These are phyloP conservation scores for Apiospora sp. DNA, from an alignment of 2,329 filamentous ascomycete genomes.

Conservation along the genomic window DNA sequence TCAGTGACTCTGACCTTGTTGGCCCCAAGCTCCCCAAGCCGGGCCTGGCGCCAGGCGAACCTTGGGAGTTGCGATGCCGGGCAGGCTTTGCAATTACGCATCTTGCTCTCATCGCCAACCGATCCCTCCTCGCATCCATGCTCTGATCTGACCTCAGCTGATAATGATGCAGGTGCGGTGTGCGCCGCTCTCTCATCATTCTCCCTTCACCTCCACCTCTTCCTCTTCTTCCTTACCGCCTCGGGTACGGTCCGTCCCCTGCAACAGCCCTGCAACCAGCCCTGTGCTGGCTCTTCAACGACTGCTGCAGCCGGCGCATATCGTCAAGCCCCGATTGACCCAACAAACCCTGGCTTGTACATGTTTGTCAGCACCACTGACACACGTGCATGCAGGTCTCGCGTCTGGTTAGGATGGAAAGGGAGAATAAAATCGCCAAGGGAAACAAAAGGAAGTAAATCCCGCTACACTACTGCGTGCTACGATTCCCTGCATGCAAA, in stretches of 20 bases:
- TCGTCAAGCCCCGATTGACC: constrained; percentile 1
- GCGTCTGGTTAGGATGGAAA: not conserved
- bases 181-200: not conserved
- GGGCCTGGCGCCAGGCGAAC: not conserved
- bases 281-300: not conserved
- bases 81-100: constrained; percentile 7
- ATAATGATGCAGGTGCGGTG: not conserved
- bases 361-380: not conserved
- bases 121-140: not conserved
- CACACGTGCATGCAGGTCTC: not conserved
- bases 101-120: constrained; percentile 11
- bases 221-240: not conserved
- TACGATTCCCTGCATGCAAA: constrained; percentile 2
- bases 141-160: constrained; percentile 17
- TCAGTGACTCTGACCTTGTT: not conserved
- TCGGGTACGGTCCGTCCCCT: constrained; percentile 8
- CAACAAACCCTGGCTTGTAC: not conserved
- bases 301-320: not conserved
- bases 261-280: not conserved
- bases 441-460: not conserved
- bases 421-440: not conserved
- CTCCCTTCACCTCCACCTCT: not conserved
- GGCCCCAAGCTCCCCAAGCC: not conserved
- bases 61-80: not conserved
- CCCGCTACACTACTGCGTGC: constrained; percentile 9